These are phyloP conservation scores for Fusarium secorum DNA, from an alignment of 2,329 filamentous ascomycete genomes.

Conservation along the genomic window DNA sequence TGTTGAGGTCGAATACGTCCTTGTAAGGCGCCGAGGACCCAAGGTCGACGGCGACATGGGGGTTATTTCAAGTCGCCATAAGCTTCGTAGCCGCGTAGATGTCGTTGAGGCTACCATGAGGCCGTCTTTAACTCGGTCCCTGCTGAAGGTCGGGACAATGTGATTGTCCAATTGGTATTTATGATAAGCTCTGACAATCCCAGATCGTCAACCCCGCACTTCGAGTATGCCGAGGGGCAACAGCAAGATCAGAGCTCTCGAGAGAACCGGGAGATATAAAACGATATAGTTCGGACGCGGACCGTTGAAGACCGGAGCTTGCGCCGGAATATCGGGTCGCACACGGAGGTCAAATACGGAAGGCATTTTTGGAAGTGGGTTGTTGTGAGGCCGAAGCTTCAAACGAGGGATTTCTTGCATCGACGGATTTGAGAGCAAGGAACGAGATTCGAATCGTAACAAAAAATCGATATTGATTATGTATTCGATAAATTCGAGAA, in stretches of 20 bases:
- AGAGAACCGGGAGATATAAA: neutral
- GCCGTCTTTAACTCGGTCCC: neutral
- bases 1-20: neutral
- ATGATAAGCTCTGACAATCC: neutral
- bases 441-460: neutral
- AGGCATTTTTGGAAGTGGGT: neutral
- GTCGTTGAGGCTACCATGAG: neutral
- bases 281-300: neutral
- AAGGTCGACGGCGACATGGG: neutral
- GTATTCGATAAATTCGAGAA: slow-evolving; percentile 2
- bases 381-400: slow-evolving; percentile 4
- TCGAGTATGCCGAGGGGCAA: slow-evolving; percentile 19
- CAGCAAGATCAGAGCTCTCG: neutral
- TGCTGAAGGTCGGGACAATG: neutral
- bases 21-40: neutral
- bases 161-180: neutral
- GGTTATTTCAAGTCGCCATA: neutral
- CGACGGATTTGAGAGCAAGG: neutral
- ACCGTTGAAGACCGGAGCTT: slow-evolving; percentile 8
- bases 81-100: neutral
- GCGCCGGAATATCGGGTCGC: slow-evolving; percentile 34
- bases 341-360: slow-evolving; percentile 29
- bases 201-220: slow-evolving; percentile 28
- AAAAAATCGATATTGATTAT: neutral
- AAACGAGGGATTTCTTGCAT: slow-evolving; percentile 32